Conservation (phyloP, 1,139 yeast genomes). For the Zygosaccharomyces pseudobailii region DNA sequence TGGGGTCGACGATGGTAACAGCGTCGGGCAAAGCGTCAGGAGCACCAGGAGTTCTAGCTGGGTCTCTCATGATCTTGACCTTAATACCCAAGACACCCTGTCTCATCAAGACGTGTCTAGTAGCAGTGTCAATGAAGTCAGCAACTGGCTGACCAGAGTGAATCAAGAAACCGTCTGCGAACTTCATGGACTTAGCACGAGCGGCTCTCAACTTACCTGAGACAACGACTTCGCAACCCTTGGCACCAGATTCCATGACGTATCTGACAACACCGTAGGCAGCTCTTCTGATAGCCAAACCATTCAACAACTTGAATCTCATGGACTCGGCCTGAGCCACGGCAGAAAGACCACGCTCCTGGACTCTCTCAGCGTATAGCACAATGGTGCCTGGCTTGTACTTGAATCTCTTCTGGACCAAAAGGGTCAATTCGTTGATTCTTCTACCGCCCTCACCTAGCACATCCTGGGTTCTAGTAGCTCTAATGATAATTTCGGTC, state of each 20-base stretch:
- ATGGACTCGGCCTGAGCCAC: constrained; percentile 99
- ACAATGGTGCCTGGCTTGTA: constrained; percentile 91
- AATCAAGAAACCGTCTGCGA: constrained; percentile 99
- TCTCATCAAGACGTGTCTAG: constrained; percentile 99
- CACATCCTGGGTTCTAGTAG: constrained; percentile 98
- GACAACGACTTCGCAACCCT: constrained; percentile 99
- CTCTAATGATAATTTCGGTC: constrained; percentile 98
- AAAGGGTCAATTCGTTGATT: constrained; percentile 97
- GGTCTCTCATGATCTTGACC: constrained; percentile 99
- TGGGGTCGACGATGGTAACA: constrained; percentile 92
- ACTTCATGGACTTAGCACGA: constrained; percentile 99
- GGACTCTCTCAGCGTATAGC: constrained; percentile 98
- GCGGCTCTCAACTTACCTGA: constrained; percentile 99
- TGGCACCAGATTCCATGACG: constrained; percentile 99
- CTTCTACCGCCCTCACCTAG: constrained; percentile 99
- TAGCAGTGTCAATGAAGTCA: constrained; percentile 97
- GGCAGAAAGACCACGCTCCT: constrained; percentile 99
- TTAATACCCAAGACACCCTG: constrained; percentile 99
- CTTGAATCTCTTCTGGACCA: constrained; percentile 98
- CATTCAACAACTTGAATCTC: constrained; percentile 96
- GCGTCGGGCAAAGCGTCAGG: constrained; percentile 95
- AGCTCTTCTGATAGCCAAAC: constrained; percentile 99
- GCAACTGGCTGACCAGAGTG: constrained; percentile 99
- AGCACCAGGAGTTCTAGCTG: constrained; percentile 86
- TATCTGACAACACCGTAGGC: constrained; percentile 99